A percentile compares a stretch with the other conserved stretches of the same genome.
Evolutionary conservation across 208 protist genomes (phyloP).

Genomic region (Giardia duodenalis): DNA sequence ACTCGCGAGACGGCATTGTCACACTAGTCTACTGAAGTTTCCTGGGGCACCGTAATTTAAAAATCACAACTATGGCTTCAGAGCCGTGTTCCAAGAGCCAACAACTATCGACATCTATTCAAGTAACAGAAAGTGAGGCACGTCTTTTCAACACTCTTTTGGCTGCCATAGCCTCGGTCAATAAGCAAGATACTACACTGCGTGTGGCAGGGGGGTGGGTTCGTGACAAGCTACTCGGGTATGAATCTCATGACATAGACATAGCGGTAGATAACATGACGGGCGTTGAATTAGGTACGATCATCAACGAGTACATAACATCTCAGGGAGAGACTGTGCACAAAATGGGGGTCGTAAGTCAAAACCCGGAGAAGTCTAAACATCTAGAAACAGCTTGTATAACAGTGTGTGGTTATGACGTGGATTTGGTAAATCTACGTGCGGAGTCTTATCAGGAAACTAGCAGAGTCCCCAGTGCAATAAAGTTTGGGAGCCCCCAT

Average conservation of each 20-base stretch:
- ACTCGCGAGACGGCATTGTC: no score
- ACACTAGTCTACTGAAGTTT: no score
- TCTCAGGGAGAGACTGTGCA: background rate
- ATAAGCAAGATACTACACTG: background rate
- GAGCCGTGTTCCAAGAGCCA: no score
- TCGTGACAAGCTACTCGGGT: constrained; percentile 73
- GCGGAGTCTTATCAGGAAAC: constrained; percentile 68
- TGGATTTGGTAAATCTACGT: constrained; percentile 84
- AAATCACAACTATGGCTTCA: no score
- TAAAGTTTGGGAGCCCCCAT: constrained; percentile 52
- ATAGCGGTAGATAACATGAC: constrained; percentile 74
- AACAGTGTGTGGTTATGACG: constrained; percentile 53
- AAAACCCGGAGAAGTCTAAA: constrained; percentile 84
- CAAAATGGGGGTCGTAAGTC: constrained; percentile 69
- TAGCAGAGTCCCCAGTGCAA: constrained; percentile 67
- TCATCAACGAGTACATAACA: constrained; percentile 57
- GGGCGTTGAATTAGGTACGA: constrained; percentile 66
- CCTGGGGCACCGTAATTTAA: no score
- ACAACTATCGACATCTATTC: no score
- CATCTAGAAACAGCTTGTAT: constrained; percentile 87
- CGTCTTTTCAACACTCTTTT: no score
- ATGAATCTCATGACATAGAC: constrained; percentile 81
- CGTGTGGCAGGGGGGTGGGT: constrained; percentile 79
- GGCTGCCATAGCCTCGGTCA: no score
- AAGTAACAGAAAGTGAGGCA: no score